phyloP scores from a whole-genome alignment of 1,284 basidiomycete genomes.

The Ganoderma meredithae region DNA sequence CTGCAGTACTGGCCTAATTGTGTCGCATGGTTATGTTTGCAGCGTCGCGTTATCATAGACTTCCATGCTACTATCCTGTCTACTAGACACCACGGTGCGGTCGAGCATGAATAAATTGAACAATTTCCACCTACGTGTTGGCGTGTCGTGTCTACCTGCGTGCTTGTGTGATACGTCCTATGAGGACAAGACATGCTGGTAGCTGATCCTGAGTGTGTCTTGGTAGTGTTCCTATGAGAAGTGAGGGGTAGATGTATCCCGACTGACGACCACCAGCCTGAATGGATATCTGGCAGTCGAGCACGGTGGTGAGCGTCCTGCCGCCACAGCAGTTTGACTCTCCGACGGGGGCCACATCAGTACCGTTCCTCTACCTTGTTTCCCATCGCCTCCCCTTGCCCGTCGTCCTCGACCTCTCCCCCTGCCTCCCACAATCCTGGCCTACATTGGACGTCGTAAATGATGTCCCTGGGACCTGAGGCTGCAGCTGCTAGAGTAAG shows the following conservation, averaged over 20 bases:
- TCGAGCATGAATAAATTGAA: background rate
- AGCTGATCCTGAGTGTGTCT: background rate
- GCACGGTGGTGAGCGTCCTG: constrained; percentile 37
- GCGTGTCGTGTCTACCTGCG: background rate
- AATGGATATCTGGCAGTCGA: constrained; percentile 8
- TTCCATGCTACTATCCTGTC: background rate
- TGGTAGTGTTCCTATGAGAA: background rate
- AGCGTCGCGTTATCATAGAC: background rate
- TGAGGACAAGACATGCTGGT: background rate
- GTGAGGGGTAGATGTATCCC: too few species aligned
- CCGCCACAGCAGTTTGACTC: constrained; percentile 65
- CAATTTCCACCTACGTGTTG: background rate
- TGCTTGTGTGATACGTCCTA: constrained; percentile 1
- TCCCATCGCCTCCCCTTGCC: constrained; percentile 29
- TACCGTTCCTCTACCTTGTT: constrained; percentile 40
- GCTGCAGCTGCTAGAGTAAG: constrained; percentile 50
- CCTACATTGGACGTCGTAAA: constrained; percentile 20
- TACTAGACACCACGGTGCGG: background rate
- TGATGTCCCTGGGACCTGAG: constrained; percentile 50
- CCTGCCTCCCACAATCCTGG: constrained; percentile 2
- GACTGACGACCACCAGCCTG: background rate
- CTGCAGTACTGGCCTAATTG: background rate
- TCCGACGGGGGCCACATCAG: constrained; percentile 53
- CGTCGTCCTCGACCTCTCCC: constrained; percentile 28
- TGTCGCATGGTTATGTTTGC: background rate